phyloP scores from a whole-genome alignment of 2,329 filamentous ascomycete genomes.

The Hypocrella siamensis region DNA sequence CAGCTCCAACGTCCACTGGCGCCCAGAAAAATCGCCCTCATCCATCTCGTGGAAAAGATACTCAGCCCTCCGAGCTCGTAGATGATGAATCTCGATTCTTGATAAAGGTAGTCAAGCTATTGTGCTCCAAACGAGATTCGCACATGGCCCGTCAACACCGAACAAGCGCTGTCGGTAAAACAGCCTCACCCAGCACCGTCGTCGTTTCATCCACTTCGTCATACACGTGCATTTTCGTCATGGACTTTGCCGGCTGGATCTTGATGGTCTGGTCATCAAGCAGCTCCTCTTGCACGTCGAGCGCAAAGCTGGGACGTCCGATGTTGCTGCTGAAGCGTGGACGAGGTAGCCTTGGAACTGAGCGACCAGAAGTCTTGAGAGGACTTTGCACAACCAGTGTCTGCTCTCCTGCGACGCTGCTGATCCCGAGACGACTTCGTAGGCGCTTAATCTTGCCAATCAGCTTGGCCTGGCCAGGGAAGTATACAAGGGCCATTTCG shows the following conservation, averaged over 20 bases:
- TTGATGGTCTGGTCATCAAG: constrained; percentile 3
- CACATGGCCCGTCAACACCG: too few species aligned
- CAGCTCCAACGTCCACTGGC: too few species aligned
- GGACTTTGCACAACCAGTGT: background rate
- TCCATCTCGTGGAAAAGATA: too few species aligned
- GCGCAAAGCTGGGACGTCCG: background rate
- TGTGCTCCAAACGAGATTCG: too few species aligned
- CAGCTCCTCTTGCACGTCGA: constrained; percentile 13
- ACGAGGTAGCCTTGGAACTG: too few species aligned
- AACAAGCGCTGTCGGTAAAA: background rate
- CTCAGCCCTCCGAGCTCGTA: too few species aligned
- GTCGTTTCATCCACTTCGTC: constrained; percentile 13
- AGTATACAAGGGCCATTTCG: constrained; percentile 67
- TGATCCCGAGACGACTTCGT: constrained; percentile 31
- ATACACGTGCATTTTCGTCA: constrained; percentile 9
- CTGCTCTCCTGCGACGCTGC: background rate
- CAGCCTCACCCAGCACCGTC: background rate
- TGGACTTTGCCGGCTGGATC: constrained; percentile 8
- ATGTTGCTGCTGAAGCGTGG: background rate
- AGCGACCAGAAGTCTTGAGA: too few species aligned
- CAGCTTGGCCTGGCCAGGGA: constrained; percentile 71
- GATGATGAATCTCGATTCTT: too few species aligned
- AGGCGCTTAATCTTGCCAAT: constrained; percentile 53
- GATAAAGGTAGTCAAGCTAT: too few species aligned
- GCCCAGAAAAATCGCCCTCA: too few species aligned